phyloP scores from a whole-genome alignment of 1,284 basidiomycete genomes.

The Coriolopsis trogii region DNA sequence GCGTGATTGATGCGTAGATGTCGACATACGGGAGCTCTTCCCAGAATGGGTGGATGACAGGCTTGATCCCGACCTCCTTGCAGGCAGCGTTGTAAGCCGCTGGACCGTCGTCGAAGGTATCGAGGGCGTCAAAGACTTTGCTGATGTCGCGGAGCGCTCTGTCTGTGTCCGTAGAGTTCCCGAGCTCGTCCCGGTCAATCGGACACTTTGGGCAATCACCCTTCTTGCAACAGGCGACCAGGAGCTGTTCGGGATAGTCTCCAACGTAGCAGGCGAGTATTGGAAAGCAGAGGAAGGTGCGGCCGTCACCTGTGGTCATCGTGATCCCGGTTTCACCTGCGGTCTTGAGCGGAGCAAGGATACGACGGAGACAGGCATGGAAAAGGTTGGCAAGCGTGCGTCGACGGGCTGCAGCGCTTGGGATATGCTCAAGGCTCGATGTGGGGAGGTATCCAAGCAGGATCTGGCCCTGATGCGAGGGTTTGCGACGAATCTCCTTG shows the following conservation, averaged over 20 bases:
- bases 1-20: constrained; percentile 28
- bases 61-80: not conserved
- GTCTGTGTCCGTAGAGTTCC: not conserved
- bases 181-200: not conserved
- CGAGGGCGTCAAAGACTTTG: constrained; percentile 40
- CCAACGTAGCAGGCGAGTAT: constrained; percentile 21
- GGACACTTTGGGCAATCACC: not conserved
- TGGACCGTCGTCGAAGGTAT: constrained; percentile 40
- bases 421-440: constrained; percentile 34
- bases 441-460: constrained; percentile 45
- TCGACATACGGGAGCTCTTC: constrained; percentile 23
- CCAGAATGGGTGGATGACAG: constrained; percentile 25
- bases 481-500: constrained; percentile 33
- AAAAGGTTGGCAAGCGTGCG: constrained; percentile 24
- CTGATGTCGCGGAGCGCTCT: constrained; percentile 10
- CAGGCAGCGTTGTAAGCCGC: constrained; percentile 25
- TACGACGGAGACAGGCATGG: constrained; percentile 24
- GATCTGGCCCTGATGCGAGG: constrained; percentile 37
- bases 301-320: constrained; percentile 30
- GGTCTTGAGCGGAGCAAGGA: constrained; percentile 19
- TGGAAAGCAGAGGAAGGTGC: constrained; percentile 10
- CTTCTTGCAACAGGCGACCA: constrained; percentile 22
- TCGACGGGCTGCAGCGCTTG: constrained; percentile 20
- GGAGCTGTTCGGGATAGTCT: constrained; percentile 26
- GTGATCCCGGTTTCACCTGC: constrained; percentile 17